Evolutionary conservation across 768 basidiomycete species (phyloP).

Genomic region (Mycena vulgaris): DNA sequence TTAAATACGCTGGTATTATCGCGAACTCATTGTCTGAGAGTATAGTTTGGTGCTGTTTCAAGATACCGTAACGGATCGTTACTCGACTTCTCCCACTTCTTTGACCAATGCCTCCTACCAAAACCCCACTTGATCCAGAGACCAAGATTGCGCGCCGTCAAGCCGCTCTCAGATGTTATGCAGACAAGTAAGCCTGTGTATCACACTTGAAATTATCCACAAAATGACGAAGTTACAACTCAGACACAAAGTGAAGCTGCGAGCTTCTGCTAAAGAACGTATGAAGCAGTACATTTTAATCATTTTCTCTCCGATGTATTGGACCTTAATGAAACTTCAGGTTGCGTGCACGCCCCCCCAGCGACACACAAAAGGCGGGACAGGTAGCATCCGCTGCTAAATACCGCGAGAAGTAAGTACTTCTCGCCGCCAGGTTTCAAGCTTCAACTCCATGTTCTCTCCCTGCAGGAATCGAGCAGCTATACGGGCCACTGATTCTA

Average conservation of each 20-base stretch:
- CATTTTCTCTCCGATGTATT: neutral
- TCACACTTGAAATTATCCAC: neutral
- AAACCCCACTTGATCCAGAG: neutral
- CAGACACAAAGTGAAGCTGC: neutral
- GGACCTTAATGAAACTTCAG: neutral
- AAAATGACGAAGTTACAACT: neutral
- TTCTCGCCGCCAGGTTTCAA: no score
- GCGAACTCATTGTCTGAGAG: neutral
- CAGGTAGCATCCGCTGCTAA: neutral
- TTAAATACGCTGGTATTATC: neutral
- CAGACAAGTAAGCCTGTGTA: neutral
- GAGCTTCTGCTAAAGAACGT: neutral
- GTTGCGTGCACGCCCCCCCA: neutral
- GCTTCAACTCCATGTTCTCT: no score
- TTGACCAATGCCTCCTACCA: neutral
- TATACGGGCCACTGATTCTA: no score
- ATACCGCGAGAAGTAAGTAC: no score
- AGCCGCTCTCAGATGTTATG: neutral
- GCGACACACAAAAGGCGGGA: neutral
- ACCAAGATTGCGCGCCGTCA: neutral
- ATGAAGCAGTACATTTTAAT: neutral
- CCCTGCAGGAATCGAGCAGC: no score
- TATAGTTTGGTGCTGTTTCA: neutral
- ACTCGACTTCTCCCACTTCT: neutral
- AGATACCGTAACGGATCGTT: neutral